Percentiles rank a stretch among this genome's conserved stretches.
Evolutionary conservation across 164 flowering plant genomes (phyloP).

Genomic region (Dillenia suffruticosa): DNA sequence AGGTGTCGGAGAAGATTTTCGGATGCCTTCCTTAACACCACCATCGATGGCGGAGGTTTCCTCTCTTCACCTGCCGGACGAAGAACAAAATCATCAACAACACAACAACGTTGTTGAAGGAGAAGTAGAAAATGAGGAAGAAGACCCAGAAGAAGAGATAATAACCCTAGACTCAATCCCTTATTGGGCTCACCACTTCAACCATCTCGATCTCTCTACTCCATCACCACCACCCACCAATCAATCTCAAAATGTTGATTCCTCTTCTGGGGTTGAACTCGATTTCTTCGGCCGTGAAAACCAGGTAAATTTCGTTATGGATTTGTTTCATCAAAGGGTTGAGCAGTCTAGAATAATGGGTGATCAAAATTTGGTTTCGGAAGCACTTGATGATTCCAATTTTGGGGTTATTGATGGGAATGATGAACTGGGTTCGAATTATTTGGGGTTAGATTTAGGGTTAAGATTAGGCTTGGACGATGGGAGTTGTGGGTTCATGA

Average conservation of each 20-base stretch:
- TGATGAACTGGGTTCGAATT: slow-evolving; percentile 22
- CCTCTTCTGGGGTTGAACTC: slow-evolving; percentile 22
- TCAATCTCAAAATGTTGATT: slow-evolving; percentile 15
- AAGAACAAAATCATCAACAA: not conserved
- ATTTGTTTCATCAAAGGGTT: slow-evolving; percentile 51
- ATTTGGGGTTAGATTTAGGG: slow-evolving; percentile 34
- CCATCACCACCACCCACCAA: slow-evolving; percentile 7
- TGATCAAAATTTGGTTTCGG: slow-evolving; percentile 9
- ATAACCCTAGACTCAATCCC: slow-evolving; percentile 11
- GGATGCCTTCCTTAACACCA: too few species aligned
- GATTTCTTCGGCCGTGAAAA: slow-evolving; percentile 35
- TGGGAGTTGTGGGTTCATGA: slow-evolving; percentile 30
- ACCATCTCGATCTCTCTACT: slow-evolving; percentile 12
- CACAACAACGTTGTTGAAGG: too few species aligned
- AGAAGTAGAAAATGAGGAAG: slow-evolving; percentile 8
- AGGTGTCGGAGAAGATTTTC: too few species aligned
- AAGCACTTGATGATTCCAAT: slow-evolving; percentile 18
- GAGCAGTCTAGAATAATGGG: slow-evolving; percentile 26
- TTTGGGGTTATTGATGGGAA: slow-evolving; percentile 39
- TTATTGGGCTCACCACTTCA: slow-evolving; percentile 10
- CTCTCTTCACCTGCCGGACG: slow-evolving; percentile 13
- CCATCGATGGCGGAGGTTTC: slow-evolving; percentile 25
- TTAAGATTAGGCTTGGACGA: slow-evolving; percentile 17
- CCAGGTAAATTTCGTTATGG: slow-evolving; percentile 59
- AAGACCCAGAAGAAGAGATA: slow-evolving; percentile 4